These are phyloP conservation scores for Phytophthora rubi DNA, from an alignment of 352 stramenopile species.

Conservation along the genomic window DNA sequence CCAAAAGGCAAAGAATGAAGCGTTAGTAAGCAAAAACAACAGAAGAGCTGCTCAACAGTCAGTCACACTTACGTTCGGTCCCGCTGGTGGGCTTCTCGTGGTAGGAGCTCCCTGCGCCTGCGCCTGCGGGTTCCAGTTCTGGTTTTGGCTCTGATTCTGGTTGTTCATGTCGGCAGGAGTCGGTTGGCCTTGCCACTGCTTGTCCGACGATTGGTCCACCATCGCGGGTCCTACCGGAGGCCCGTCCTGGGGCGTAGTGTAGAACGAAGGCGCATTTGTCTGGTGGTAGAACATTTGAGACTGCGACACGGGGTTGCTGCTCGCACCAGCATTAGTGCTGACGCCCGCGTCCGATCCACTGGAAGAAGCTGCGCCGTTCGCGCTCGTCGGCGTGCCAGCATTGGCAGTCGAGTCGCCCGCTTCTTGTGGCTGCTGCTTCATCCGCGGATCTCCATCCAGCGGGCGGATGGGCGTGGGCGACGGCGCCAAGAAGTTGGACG, in stretches of 20 bases:
- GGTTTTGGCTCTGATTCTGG: slow-evolving; percentile 26
- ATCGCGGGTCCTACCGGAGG: slow-evolving; percentile 43
- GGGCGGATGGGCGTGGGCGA: slow-evolving; percentile 79
- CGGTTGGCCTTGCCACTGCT: slow-evolving; percentile 44
- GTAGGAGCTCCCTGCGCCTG: slow-evolving; percentile 13
- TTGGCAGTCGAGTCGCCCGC: slow-evolving; percentile 6
- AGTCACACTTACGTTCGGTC: slow-evolving; percentile 31
- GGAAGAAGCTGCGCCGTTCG: not conserved
- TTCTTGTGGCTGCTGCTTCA: slow-evolving; percentile 34
- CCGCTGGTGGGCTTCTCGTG: slow-evolving; percentile 19
- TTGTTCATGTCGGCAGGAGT: slow-evolving; percentile 26
- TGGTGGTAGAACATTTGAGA: slow-evolving; percentile 70
- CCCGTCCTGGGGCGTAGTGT: slow-evolving; percentile 54
- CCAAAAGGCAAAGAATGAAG: slow-evolving; percentile 2
- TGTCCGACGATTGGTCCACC: slow-evolving; percentile 49
- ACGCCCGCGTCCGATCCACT: slow-evolving; percentile 16
- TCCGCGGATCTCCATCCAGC: slow-evolving; percentile 67
- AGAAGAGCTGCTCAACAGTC: not conserved
- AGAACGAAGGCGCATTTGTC: slow-evolving; percentile 66
- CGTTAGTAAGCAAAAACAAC: slow-evolving; percentile 3
- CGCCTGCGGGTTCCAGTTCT: slow-evolving; percentile 38
- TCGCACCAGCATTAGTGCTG: slow-evolving; percentile 5
- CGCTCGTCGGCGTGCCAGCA: slow-evolving; percentile 7
- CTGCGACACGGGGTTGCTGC: slow-evolving; percentile 41
- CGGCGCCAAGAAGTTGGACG: slow-evolving; percentile 70